phyloP scores from a whole-genome alignment of 164 flowering plant genomes.

The Vitis vinifera region ASM3070453v1 NC_081806.1:8591501-8592000 shows the following conservation, averaged over 20 bases:
- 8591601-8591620: too few species aligned
- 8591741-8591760: too few species aligned
- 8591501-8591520: too few species aligned
- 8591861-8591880: slow-evolving; percentile 97
- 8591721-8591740: too few species aligned
- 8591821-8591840: slow-evolving; percentile 90
- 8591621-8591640: too few species aligned
- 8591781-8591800: slow-evolving; percentile 45
- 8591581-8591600: too few species aligned
- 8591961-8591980: slow-evolving; percentile 81
- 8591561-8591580: too few species aligned
- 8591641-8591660: neutral
- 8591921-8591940: slow-evolving; percentile 95
- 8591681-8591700: neutral
- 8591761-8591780: too few species aligned
- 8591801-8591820: slow-evolving; percentile 81
- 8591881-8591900: slow-evolving; percentile 93
- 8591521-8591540: too few species aligned
- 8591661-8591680: neutral
- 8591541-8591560: too few species aligned
- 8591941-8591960: slow-evolving; percentile 91
- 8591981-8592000: slow-evolving; percentile 82
- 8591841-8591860: slow-evolving; percentile 98
- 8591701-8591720: neutral
- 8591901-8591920: slow-evolving; percentile 98